Base-by-base conservation (phyloP, 768 basidiomycete species). In the Russula sp. region DNA sequence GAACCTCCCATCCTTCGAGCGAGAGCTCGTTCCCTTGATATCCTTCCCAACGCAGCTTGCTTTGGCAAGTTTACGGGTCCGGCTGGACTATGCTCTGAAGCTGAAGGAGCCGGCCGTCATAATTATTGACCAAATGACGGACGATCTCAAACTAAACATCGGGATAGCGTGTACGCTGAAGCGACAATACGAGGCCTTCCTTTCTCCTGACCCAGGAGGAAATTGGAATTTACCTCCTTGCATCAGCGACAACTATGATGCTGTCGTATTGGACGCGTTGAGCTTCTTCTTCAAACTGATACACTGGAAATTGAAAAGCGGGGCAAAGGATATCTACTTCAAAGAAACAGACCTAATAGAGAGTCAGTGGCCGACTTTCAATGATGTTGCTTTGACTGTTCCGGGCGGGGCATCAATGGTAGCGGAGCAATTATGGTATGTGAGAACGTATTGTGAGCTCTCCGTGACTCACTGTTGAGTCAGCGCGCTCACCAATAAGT, bases 301-400 rank as follows among this genome's bases (percentile, higher is more conserved):
- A 22, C 93, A 96, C 68, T 94, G 89, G 91, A 96, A 98, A 73
- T 80, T 99, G 56, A 96, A 96, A 78, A 89, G 91, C 66, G 92
- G 89, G 20, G 82, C 86, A 63, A 94, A 92, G 73, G 90, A 89
- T 20, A 92, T 95, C 53, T 91, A 96, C 74, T 95, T 98, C 79
- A 94, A 95, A 71, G 97, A 99, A 78, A 97, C 95, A 0, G 96
- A 98, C 72, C 86, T 98, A n/a, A 80, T 99, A 42, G 96, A 99
- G 72, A 87, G 89, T 6, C 94, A 98, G 70, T 96, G 94, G 91
- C 88, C 90, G 20, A 95, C 96, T 22, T 87, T 98, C 75, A 91
- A 90, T 67, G 91, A 91, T 72, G 93, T 96, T 56, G 94, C 93
- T 62, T 79, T 94, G 73, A 90, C 87, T 42, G 88, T 94, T 9